phyloP scores from a whole-genome alignment of 495 filamentous ascomycete species.

The Xylaria scruposa region DNA sequence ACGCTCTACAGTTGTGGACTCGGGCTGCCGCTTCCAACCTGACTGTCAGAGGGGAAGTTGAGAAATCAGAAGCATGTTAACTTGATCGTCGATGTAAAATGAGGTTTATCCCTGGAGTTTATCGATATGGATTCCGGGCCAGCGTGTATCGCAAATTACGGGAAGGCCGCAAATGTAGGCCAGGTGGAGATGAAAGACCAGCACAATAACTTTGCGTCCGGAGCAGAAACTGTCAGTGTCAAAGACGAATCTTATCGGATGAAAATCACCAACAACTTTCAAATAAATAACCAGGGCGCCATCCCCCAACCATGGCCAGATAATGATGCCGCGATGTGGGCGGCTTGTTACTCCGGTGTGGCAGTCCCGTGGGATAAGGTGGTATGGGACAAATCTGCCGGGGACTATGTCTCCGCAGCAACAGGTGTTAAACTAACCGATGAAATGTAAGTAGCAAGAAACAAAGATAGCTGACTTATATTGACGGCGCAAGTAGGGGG shows the following conservation, averaged over 20 bases:
- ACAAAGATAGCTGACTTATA: background rate
- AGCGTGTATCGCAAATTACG: background rate
- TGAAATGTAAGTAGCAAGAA: background rate
- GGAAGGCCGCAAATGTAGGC: background rate
- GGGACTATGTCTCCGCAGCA: background rate
- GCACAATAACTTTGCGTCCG: background rate
- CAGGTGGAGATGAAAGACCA: background rate
- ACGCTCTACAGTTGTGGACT: background rate
- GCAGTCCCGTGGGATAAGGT: background rate
- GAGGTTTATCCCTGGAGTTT: background rate
- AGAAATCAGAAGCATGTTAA: background rate
- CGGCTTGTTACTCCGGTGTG: background rate
- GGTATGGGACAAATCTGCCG: background rate
- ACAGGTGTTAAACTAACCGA: background rate
- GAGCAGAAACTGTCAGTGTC: background rate
- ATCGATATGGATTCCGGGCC: background rate
- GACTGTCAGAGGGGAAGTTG: background rate
- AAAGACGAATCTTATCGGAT: background rate
- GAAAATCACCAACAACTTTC: background rate
- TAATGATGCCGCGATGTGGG: background rate
- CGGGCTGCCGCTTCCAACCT: background rate
- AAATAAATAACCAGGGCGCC: background rate
- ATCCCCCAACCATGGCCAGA: background rate
- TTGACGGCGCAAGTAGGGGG: background rate
- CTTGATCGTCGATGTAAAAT: background rate